A percentile compares a stretch with the other conserved stretches of the same genome.
phyloP scores from a whole-genome alignment of 2,329 filamentous ascomycete species.

The Aspergillus bombycis region DNA sequence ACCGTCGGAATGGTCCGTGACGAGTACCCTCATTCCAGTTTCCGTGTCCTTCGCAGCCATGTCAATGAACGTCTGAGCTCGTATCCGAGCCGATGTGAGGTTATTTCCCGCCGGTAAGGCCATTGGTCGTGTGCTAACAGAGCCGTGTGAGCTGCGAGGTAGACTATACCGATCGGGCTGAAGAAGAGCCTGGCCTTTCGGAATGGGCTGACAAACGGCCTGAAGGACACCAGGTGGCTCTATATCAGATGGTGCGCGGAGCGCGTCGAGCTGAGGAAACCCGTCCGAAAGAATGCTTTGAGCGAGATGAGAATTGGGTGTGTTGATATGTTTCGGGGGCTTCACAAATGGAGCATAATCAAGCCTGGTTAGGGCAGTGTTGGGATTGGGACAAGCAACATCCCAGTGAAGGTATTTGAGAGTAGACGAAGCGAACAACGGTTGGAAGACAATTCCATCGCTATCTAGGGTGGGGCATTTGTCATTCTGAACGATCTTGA shows the following conservation, averaged over 20 bases:
- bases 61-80: constrained; percentile 50
- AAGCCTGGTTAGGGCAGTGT: constrained; percentile 40
- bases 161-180: constrained; percentile 45
- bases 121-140: constrained; percentile 43
- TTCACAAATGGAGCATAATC: constrained; percentile 42
- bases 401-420: constrained; percentile 63
- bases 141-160: constrained; percentile 47
- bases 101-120: constrained; percentile 48
- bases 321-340: constrained; percentile 35
- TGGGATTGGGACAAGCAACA: constrained; percentile 43
- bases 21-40: constrained; percentile 42
- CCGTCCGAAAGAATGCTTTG: constrained; percentile 48
- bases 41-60: constrained; percentile 46
- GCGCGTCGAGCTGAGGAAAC: constrained; percentile 43
- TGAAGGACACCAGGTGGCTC: constrained; percentile 49
- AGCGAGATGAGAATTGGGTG: constrained; percentile 47
- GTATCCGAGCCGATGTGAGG: constrained; percentile 47
- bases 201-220: constrained; percentile 45
- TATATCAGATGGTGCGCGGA: constrained; percentile 50
- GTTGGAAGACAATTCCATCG: constrained; percentile 49
- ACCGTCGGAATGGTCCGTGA: constrained; percentile 46
- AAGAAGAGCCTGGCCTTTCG: constrained; percentile 42
- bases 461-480: constrained; percentile 50
- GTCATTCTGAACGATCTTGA: constrained; percentile 56
- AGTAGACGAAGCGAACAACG: constrained; percentile 52